Evolutionary conservation across 305 asterid species (phyloP).

Genomic region (Coffea humblotiana): DNA sequence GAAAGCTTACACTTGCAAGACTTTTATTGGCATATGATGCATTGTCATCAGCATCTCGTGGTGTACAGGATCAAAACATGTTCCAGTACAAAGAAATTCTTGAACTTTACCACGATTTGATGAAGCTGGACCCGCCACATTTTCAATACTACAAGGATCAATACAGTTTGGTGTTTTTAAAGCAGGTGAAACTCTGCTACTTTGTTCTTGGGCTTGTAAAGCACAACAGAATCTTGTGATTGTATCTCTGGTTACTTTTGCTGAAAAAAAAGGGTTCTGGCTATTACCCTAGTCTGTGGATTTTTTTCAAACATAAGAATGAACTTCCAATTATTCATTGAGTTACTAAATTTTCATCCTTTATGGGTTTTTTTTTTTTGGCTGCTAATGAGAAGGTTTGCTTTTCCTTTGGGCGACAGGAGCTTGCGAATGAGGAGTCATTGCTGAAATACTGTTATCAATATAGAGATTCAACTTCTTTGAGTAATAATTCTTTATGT

Average conservation of each 20-base stretch:
- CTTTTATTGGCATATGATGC: conserved; percentile 66
- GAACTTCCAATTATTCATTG: neutral
- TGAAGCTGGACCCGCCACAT: conserved; percentile 76
- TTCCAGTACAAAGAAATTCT: conserved; percentile 65
- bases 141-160: conserved; percentile 71
- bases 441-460: conserved; percentile 42
- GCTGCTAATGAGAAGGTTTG: conserved; percentile 6
- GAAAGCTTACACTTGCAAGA: conserved; percentile 93
- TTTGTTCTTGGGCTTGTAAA: neutral
- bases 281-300: neutral
- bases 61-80: conserved; percentile 32
- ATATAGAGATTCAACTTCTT: conserved; percentile 51
- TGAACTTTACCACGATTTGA: conserved; percentile 63
- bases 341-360: neutral
- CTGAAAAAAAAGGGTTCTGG: neutral
- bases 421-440: conserved; percentile 50
- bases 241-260: neutral
- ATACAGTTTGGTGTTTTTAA: conserved; percentile 63
- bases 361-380: neutral
- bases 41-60: conserved; percentile 39
- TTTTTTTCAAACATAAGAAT: neutral
- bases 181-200: conserved; percentile 51
- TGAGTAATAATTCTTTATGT: conserved; percentile 34
- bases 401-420: conserved; percentile 40
- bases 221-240: neutral